Evolutionary conservation across 768 basidiomycete species (phyloP), one percentile per base, ranked within the genome.

Genomic region (Kwoniella newhampshirensis): DNA sequence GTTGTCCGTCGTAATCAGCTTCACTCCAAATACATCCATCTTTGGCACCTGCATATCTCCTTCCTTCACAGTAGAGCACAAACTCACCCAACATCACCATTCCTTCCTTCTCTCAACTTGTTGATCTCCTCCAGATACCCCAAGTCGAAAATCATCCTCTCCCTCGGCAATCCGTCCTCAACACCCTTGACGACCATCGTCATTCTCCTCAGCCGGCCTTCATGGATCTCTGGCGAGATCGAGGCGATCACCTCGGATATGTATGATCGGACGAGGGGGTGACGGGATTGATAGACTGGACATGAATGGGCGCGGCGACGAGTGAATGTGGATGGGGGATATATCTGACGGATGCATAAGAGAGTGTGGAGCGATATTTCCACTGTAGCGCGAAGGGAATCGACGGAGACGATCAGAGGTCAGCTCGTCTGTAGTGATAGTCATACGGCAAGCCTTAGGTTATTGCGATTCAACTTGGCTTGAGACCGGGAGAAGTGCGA

Each of bases 291-390:
- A 71, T 85, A 97, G 9, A 94, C 90, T 0, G 90, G 88, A 0
- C 87, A 87, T 58, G 90, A 85, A 75, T 92, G 96, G 74, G 91
- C 92, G 78, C 87, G 88, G 54, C 89, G 82, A 39, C 91, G 82
- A 36, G 87, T 81, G 73, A 98, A 98, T 18, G 96, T 81, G 53
- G 89, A 88, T 40, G 86, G 80, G 0, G 93, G 94, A 68, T 97
- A 98, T 47, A 98, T 81, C 64, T 88, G 87, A 18, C 94, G 86
- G 26, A 91, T 84, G 69, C 89, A 96, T 4, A 98, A 82, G 60
- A 98, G 90, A 3, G 86, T 86, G 71, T 97, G 93, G 58, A 96
- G 86, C 9, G 89, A 89, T 27, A 93, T 88, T 72, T 98, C 94
- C 65, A 98, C 94, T 98, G 54, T n/a, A 12, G 13, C n/a, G n/a